Evolutionary conservation across 371 early-diverging fungal species (phyloP).

Genomic region (Mucor sp.): DNA sequence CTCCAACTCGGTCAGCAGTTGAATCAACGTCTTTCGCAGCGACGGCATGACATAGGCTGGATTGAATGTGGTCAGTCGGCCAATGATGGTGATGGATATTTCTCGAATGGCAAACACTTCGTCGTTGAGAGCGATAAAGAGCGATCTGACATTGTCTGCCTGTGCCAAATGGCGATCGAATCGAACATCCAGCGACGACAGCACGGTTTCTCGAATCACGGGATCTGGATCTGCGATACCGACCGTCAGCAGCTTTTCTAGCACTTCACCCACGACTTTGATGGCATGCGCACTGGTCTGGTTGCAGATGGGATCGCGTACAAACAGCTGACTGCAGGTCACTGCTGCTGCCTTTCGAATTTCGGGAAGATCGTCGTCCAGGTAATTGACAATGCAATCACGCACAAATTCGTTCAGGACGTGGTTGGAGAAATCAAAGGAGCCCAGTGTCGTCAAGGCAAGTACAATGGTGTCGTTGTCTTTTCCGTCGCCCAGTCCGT

Average conservation of each 20-base stretch:
- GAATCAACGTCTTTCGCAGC: conserved; percentile 84
- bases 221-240: conserved; percentile 93
- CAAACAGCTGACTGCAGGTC: conserved; percentile 85
- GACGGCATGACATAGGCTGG: conserved; percentile 95
- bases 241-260: conserved; percentile 85
- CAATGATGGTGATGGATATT: conserved; percentile 84
- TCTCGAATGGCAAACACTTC: conserved; percentile 91
- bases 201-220: conserved; percentile 77
- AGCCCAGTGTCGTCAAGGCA: conserved; percentile 86
- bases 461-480: conserved; percentile 81
- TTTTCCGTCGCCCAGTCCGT: conserved; percentile 55
- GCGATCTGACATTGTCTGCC: conserved; percentile 86
- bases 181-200: conserved; percentile 77
- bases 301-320: conserved; percentile 73
- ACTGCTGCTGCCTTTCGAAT: conserved; percentile 89
- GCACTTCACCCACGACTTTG: conserved; percentile 86
- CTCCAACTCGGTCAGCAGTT: conserved; percentile 91
- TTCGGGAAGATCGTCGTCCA: conserved; percentile 83
- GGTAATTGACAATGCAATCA: conserved; percentile 82
- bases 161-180: conserved; percentile 93
- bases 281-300: conserved; percentile 85
- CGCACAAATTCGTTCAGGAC: conserved; percentile 91
- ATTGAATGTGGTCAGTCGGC: conserved; percentile 84
- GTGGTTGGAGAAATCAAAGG: conserved; percentile 84
- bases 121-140: conserved; percentile 92